Percentiles rank a stretch among this genome's conserved stretches.
Evolutionary conservation across 148 eudicot genomes (phyloP).

Genomic region (Spergularia marina): DNA sequence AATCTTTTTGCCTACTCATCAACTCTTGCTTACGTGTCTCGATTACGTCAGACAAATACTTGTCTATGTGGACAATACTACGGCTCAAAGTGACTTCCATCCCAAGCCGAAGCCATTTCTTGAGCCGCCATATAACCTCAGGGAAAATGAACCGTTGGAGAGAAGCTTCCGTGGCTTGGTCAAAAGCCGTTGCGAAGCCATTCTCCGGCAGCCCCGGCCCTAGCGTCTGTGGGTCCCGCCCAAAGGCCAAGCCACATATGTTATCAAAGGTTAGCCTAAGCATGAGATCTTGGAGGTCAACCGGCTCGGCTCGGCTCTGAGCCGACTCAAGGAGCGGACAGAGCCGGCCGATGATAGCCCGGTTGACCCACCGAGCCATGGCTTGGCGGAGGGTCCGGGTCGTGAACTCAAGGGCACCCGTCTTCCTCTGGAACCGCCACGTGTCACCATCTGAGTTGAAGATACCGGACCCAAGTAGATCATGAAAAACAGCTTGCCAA

Average conservation of each 20-base stretch:
- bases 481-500: constrained; percentile 95
- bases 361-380: constrained; percentile 91
- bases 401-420: constrained; percentile 92
- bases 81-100: constrained; percentile 75
- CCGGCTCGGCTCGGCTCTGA: constrained; percentile 41
- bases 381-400: constrained; percentile 88
- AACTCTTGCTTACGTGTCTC: constrained; percentile 68
- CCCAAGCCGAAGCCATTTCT: constrained; percentile 86
- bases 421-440: constrained; percentile 87
- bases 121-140: constrained; percentile 69
- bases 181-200: constrained; percentile 67
- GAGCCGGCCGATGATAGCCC: constrained; percentile 59
- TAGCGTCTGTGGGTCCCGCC: constrained; percentile 71
- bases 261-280: constrained; percentile 84
- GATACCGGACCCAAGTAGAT: constrained; percentile 75
- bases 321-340: constrained; percentile 59
- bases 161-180: constrained; percentile 80
- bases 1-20: constrained; percentile 47
- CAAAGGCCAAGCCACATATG: constrained; percentile 86
- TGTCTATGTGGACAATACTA: constrained; percentile 66
- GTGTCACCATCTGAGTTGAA: constrained; percentile 95
- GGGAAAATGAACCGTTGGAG: constrained; percentile 80
- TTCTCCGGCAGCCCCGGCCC: constrained; percentile 67
- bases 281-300: constrained; percentile 81
- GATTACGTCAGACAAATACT: constrained; percentile 63